These are phyloP conservation scores for Coccomyxa sp. DNA, from an alignment of 139 green algal genomes.

Conservation along the genomic window DNA sequence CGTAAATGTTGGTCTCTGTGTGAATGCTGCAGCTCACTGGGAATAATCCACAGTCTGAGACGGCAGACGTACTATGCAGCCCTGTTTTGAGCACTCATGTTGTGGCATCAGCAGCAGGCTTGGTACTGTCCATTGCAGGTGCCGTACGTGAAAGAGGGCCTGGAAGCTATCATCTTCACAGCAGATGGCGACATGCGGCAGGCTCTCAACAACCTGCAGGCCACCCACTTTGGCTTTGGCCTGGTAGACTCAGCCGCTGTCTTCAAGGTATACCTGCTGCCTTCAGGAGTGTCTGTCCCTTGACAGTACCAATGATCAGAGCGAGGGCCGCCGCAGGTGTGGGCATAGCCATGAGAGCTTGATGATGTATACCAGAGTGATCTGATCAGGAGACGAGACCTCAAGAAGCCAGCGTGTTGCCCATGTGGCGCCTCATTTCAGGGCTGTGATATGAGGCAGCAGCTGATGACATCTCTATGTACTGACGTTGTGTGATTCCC, in stretches of 20 bases:
- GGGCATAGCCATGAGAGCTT: neutral
- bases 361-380: neutral
- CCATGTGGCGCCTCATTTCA: too few relatives aligned
- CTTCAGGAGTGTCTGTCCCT: neutral
- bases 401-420: too few relatives aligned
- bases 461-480: too few relatives aligned
- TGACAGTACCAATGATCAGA: neutral
- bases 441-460: too few relatives aligned
- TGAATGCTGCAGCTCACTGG: too few relatives aligned
- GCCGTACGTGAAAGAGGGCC: slow-evolving; percentile 66
- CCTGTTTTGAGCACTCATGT: too few relatives aligned
- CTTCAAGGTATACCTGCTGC: slow-evolving; percentile 61
- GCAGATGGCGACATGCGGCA: slow-evolving; percentile 99
- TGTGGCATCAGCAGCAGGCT: too few relatives aligned
- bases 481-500: neutral
- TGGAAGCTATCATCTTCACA: slow-evolving; percentile 97
- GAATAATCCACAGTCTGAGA: too few relatives aligned
- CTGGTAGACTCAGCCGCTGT: slow-evolving; percentile 87
- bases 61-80: too few relatives aligned
- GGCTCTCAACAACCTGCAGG: slow-evolving; percentile 98
- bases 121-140: too few relatives aligned
- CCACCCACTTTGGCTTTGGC: slow-evolving; percentile 86
- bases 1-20: too few relatives aligned
- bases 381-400: neutral
- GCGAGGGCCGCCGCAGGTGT: neutral